Evolutionary conservation across 2,329 filamentous ascomycete species (phyloP), one percentile per base, ranked within the genome.

Genomic region (Aspergillus spinulosporus): DNA sequence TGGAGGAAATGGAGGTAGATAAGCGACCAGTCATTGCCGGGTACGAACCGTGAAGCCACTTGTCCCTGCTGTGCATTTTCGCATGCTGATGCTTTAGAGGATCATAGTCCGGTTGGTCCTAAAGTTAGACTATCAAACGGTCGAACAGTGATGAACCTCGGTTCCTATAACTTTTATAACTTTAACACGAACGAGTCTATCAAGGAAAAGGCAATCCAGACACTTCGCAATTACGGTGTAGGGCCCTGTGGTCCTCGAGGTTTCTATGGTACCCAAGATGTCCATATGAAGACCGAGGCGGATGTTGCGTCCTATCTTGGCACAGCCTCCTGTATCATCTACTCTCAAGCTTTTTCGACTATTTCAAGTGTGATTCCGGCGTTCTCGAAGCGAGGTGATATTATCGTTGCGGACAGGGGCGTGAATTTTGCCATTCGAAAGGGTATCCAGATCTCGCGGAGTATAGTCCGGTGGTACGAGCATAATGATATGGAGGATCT

Each of bases 201-300:
- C 67, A 96, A 96, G 70, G 92, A 97, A 66, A 95, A 96, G 74
- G 94, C 93, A 1, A 92, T 99, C 60, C 88, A 93, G 73, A 95
- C 92, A 0, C 83, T 99, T 40, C 89, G 93, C 58, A 96, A 90
- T 15, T 99, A 99, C 67, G 94, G 94, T 56, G 95, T 99, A 40
- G 95, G 94, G 6, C 93, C 94, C 56, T 99, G 94, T 72, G 94
- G 94, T 15, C 94, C 94, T 14, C 94, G 94, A 4, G 92, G 96
- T 62, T 99, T 99, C 78, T 99, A 99, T 77, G 94, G 92, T 62
- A 99, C 92, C 32, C 93, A 97, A 73, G 94, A 99, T 75, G 92
- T 97, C 45, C 94, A 99, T 74, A 93, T 97, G 85, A 94, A 95
- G 79, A 92, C 91, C 12, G 94, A 99, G 76, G 85, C 90, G 55